phyloP scores from a whole-genome alignment of 208 protist genomes.

The Leishmania guyanensis region DNA sequence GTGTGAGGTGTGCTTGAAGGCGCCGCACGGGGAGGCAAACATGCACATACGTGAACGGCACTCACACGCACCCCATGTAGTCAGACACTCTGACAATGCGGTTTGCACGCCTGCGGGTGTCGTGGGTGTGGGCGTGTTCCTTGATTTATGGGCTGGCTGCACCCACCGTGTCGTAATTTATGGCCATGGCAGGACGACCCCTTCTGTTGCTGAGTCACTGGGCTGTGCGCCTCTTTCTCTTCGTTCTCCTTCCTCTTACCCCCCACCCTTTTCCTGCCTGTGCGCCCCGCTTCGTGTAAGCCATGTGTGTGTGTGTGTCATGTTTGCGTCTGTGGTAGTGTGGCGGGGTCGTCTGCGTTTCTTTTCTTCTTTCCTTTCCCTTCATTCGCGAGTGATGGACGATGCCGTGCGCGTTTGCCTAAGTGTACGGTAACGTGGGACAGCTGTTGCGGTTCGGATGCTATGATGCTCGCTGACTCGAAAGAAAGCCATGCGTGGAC shows the following conservation, averaged over 20 bases:
- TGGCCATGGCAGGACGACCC: background rate
- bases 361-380: background rate
- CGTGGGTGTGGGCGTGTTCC: background rate
- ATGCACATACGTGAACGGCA: background rate
- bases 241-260: background rate
- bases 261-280: background rate
- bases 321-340: background rate
- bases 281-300: background rate
- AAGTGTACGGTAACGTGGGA: background rate
- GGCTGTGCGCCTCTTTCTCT: background rate
- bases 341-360: background rate
- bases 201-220: background rate
- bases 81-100: no score
- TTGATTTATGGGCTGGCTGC: background rate
- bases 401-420: background rate
- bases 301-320: background rate
- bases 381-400: background rate
- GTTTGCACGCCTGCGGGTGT: background rate
- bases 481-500: background rate
- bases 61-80: background rate
- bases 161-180: background rate
- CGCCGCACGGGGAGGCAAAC: no score
- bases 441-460: background rate
- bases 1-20: background rate
- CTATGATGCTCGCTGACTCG: background rate